These are phyloP conservation scores for Ganoderma boninense DNA, from an alignment of 1,284 basidiomycete species.

Conservation along the genomic window DNA sequence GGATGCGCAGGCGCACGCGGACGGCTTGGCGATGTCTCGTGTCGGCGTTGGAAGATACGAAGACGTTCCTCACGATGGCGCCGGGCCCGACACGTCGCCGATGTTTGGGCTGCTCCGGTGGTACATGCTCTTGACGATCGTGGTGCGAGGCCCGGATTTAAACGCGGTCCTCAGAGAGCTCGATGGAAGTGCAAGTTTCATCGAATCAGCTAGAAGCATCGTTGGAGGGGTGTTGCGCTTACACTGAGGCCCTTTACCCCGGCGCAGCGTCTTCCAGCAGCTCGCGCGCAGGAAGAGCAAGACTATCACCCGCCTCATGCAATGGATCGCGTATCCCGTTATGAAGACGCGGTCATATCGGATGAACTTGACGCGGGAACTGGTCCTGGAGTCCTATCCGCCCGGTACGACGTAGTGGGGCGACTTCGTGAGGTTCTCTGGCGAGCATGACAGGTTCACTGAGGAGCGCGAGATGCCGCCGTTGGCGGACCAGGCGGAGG, in stretches of 20 bases:
- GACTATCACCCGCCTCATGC: slow-evolving; percentile 56
- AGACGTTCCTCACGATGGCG: too few species aligned
- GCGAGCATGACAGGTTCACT: slow-evolving; percentile 40
- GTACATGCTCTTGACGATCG: too few species aligned
- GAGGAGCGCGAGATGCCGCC: slow-evolving; percentile 44
- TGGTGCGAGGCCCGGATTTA: too few species aligned
- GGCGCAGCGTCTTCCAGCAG: slow-evolving; percentile 40
- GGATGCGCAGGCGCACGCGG: too few species aligned
- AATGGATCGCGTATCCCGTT: slow-evolving; percentile 50
- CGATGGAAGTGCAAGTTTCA: slow-evolving; percentile 48
- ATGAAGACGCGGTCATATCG: slow-evolving; percentile 57
- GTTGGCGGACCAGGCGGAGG: slow-evolving; percentile 49
- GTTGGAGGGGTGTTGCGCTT: too few species aligned
- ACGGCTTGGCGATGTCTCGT: too few species aligned
- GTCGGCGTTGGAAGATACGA: too few species aligned
- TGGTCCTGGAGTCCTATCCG: slow-evolving; percentile 51
- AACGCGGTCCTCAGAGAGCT: too few species aligned
- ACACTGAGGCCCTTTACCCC: too few species aligned
- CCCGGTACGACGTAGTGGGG: slow-evolving; percentile 55
- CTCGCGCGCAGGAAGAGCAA: slow-evolving; percentile 50
- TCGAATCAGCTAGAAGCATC: too few species aligned
- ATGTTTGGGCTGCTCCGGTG: too few species aligned
- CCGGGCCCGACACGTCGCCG: too few species aligned
- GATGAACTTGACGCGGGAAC: slow-evolving; percentile 54
- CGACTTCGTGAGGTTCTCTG: slow-evolving; percentile 44